Evolutionary conservation across 2,329 filamentous ascomycete genomes (phyloP).

Genomic region (Furcasterigmium furcatum): DNA sequence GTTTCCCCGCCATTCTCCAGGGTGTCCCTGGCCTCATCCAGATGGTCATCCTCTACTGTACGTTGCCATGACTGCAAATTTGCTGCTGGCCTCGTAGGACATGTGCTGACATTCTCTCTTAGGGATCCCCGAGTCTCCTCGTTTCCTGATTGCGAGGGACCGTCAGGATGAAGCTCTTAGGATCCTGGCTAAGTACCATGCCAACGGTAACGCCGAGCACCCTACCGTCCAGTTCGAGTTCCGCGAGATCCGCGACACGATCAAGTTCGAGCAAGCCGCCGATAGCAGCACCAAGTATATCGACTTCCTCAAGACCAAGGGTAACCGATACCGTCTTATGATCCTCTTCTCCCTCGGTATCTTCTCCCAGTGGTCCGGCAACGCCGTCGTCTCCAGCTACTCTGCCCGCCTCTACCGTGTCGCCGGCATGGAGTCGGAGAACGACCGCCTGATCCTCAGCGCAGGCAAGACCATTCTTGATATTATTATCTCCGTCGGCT

Average conservation of each 20-base stretch:
- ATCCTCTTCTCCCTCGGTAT: constrained; percentile 61
- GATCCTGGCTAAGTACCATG: constrained; percentile 46
- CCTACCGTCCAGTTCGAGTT: constrained; percentile 44
- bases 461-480: constrained; percentile 58
- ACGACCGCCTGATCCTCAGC: constrained; percentile 49
- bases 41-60: constrained; percentile 57
- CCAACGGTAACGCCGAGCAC: constrained; percentile 38
- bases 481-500: constrained; percentile 52
- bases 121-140: constrained; percentile 51
- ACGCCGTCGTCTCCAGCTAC: constrained; percentile 65
- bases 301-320: constrained; percentile 58
- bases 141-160: constrained; percentile 25
- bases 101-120: background rate
- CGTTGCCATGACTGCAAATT: too few species aligned
- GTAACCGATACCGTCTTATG: constrained; percentile 60
- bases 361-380: constrained; percentile 67
- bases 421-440: constrained; percentile 55
- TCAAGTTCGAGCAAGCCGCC: constrained; percentile 38
- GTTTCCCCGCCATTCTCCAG: constrained; percentile 61
- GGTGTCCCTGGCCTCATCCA: constrained; percentile 58
- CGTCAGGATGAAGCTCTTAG: constrained; percentile 39
- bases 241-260: constrained; percentile 45
- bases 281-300: constrained; percentile 48
- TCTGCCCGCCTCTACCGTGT: constrained; percentile 58
- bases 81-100: too few species aligned